phyloP scores from a whole-genome alignment of 2,329 filamentous ascomycete species.

The Xylariaceae sp. region DNA sequence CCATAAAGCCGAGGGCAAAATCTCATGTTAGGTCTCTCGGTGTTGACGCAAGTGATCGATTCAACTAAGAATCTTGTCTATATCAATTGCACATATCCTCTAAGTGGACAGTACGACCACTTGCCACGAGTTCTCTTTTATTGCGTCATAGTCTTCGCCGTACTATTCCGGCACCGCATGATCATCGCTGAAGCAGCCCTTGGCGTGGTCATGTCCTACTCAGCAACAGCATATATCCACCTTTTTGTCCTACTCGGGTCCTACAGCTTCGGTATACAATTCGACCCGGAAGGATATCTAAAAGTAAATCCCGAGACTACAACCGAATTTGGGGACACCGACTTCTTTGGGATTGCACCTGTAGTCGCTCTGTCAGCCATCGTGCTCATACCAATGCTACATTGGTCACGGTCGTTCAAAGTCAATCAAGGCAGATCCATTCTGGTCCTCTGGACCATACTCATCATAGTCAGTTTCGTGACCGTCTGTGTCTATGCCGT shows the following conservation, averaged over 20 bases:
- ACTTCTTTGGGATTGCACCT: background rate
- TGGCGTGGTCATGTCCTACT: constrained; percentile 1
- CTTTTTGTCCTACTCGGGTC: background rate
- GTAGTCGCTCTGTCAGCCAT: background rate
- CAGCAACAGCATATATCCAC: background rate
- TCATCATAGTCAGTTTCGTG: background rate
- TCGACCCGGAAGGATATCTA: background rate
- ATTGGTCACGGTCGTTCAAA: constrained; percentile 1
- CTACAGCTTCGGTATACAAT: background rate
- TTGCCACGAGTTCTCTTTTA: background rate
- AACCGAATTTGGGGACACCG: background rate
- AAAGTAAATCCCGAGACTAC: background rate
- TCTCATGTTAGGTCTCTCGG: background rate
- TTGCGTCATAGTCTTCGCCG: background rate
- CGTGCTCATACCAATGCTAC: background rate
- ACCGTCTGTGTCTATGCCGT: background rate
- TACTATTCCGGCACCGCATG: background rate
- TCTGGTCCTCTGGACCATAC: background rate
- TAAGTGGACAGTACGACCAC: background rate
- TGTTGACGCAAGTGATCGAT: background rate
- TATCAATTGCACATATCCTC: background rate
- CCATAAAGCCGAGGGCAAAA: background rate
- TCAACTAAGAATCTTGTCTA: background rate
- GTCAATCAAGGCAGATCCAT: background rate
- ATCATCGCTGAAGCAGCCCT: background rate